Evolutionary conservation across 345 rosid genomes (phyloP).

Genomic region (Geranium brycei): DNA sequence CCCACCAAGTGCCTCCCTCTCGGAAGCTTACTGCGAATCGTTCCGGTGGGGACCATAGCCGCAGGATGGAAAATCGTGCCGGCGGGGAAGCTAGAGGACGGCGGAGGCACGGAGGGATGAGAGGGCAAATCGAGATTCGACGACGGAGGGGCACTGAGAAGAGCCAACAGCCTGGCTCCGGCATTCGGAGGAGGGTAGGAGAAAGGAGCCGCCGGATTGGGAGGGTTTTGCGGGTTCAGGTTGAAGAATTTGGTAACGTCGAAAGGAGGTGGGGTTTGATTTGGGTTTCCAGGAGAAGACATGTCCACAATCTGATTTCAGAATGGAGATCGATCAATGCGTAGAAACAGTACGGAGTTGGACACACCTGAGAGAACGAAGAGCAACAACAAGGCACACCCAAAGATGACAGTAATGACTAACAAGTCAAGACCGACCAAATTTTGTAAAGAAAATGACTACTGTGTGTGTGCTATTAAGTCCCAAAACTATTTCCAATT

Average conservation of each 20-base stretch:
- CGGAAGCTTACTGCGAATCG: constrained; percentile 39
- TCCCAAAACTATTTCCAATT: too few relatives aligned
- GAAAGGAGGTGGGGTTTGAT: constrained; percentile 20
- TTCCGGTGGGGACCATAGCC: constrained; percentile 8
- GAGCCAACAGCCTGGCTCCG: constrained; percentile 64
- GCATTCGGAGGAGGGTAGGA: constrained; percentile 47
- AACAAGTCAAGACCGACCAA: too few relatives aligned
- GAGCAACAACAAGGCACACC: too few relatives aligned
- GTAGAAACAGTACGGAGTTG: too few relatives aligned
- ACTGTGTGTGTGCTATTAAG: too few relatives aligned
- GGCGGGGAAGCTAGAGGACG: constrained; percentile 14
- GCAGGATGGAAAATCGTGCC: constrained; percentile 9
- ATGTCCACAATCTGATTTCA: constrained; percentile 4
- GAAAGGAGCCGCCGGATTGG: constrained; percentile 31
- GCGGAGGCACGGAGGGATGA: constrained; percentile 11
- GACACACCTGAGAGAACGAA: too few relatives aligned
- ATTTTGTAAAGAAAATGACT: too few relatives aligned
- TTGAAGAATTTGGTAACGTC: constrained; percentile 34
- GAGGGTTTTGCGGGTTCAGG: constrained; percentile 18
- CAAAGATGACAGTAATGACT: too few relatives aligned
- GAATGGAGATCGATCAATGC: too few relatives aligned
- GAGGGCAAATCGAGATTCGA: constrained; percentile 17
- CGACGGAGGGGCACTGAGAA: constrained; percentile 24
- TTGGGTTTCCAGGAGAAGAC: constrained; percentile 41
- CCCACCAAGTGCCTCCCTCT: constrained; percentile 55